Conservation (phyloP, 306 rosid genomes). For the Prunus padus region DNA sequence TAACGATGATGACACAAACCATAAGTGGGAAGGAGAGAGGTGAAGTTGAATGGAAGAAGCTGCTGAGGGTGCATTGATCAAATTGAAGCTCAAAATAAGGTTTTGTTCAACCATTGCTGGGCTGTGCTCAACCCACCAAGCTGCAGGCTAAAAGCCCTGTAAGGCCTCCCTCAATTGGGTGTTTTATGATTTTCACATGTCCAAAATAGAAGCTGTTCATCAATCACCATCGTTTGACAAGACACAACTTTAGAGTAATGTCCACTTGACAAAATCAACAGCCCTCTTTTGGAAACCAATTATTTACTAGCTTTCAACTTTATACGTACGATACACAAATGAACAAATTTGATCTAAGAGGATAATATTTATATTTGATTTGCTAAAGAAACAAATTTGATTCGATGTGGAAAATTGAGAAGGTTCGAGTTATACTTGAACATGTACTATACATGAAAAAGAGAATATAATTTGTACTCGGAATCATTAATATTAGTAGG, state of each 20-base stretch:
- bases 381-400: too few relatives aligned
- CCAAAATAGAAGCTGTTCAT: background rate
- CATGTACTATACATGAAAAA: too few relatives aligned
- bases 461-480: background rate
- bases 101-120: too few relatives aligned
- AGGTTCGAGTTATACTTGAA: too few relatives aligned
- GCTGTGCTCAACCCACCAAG: background rate
- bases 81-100: too few relatives aligned
- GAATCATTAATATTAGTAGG: background rate
- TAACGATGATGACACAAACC: slow-evolving; percentile 34
- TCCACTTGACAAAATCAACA: background rate
- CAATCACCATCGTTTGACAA: background rate
- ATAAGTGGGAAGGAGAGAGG: slow-evolving; percentile 42
- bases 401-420: too few relatives aligned
- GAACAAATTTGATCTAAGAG: too few relatives aligned
- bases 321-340: too few relatives aligned
- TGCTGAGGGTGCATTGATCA: slow-evolving; percentile 15
- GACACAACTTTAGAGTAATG: too few relatives aligned
- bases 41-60: slow-evolving; percentile 49
- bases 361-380: too few relatives aligned
- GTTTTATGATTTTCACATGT: background rate
- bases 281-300: background rate
- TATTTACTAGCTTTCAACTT: background rate
- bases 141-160: background rate
- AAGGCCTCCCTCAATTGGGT: background rate